These are phyloP conservation scores for Ogataea hybrid DNA, from an alignment of 1,139 yeast genomes.

Conservation along the genomic window DNA sequence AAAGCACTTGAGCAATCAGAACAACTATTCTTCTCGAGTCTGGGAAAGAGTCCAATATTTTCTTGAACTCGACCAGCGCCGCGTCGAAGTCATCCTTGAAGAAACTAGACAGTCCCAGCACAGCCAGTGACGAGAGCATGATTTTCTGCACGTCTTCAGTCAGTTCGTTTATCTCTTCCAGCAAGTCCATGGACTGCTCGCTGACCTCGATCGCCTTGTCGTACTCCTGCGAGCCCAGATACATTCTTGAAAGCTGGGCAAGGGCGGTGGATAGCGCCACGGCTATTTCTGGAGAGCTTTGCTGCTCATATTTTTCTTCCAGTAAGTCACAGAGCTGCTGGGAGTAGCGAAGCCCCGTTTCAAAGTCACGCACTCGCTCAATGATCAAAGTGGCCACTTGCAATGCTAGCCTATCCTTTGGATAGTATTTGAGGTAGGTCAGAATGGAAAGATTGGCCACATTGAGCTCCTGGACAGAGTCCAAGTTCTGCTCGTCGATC, in stretches of 20 bases:
- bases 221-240: slow-evolving; percentile 57
- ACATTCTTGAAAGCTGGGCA: slow-evolving; percentile 67
- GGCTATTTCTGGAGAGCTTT: slow-evolving; percentile 49
- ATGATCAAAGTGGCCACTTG: slow-evolving; percentile 55
- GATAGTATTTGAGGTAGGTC: slow-evolving; percentile 65
- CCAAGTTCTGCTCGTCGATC: slow-evolving; percentile 47
- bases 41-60: slow-evolving; percentile 54
- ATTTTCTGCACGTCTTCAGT: slow-evolving; percentile 33
- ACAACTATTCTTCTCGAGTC: slow-evolving; percentile 63
- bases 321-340: slow-evolving; percentile 44
- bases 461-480: slow-evolving; percentile 61
- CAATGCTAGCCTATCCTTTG: slow-evolving; percentile 62
- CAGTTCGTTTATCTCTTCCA: slow-evolving; percentile 41
- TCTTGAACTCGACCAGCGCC: slow-evolving; percentile 65
- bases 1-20: slow-evolving; percentile 73
- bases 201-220: slow-evolving; percentile 61
- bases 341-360: slow-evolving; percentile 50
- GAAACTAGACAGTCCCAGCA: slow-evolving; percentile 67
- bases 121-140: slow-evolving; percentile 60
- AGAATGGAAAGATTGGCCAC: slow-evolving; percentile 72
- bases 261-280: slow-evolving; percentile 56
- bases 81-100: slow-evolving; percentile 59
- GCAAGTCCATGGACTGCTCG: slow-evolving; percentile 51
- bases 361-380: slow-evolving; percentile 70
- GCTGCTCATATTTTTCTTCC: slow-evolving; percentile 58